Base-by-base conservation (phyloP, 306 rosid species). In the Castanea crenata region DNA sequence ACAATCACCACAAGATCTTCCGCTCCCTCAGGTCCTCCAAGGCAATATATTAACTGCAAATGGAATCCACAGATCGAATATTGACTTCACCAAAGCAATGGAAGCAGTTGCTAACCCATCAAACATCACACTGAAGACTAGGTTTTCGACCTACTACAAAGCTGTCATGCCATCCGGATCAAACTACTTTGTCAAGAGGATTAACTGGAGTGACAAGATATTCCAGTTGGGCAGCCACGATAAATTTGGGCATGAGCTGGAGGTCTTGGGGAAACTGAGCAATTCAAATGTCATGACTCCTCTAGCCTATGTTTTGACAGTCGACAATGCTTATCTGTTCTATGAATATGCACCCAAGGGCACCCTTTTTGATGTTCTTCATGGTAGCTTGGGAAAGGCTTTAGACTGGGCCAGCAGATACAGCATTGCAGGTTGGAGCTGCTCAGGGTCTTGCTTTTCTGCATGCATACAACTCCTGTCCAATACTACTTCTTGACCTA, bases 211-310 rank as follows among this genome's bases (percentile, higher is more conserved):
- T 54, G 98, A 90, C 89, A 92, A 88, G 90, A 72, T 89, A 79
- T 86, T 90, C 80, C 92, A 89, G 19, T 72, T 71, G 74, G 93
- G 91, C 13, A 91, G 87, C 76, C 86, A 76, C 29, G 90, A 85
- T 56, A 90, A 76, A 68, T 92, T 92, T 35, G 85, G 82, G 34
- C 80, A 81, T 46, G 91, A 91, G 82, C 83, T 95, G 20, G 91
- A 87, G 81, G 76, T 65, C 32, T 85, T 90, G 80, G 99, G 93
- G 51, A 92, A 84, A 79, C 82, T 95, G 76, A 93, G 86, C 91
- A 95, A 95, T 83, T 90, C 99, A 62, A 92, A 91, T 83, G 91
- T 93, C 81, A 95, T 95, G 99, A 86, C 89, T 79, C 98, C 99
- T 76, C 79, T 95, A 79, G 99, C 92, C 69, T 91, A 91, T 77